Base-by-base conservation (phyloP, 2,329 filamentous ascomycete genomes). In the Trichoderma atroviride region DNA sequence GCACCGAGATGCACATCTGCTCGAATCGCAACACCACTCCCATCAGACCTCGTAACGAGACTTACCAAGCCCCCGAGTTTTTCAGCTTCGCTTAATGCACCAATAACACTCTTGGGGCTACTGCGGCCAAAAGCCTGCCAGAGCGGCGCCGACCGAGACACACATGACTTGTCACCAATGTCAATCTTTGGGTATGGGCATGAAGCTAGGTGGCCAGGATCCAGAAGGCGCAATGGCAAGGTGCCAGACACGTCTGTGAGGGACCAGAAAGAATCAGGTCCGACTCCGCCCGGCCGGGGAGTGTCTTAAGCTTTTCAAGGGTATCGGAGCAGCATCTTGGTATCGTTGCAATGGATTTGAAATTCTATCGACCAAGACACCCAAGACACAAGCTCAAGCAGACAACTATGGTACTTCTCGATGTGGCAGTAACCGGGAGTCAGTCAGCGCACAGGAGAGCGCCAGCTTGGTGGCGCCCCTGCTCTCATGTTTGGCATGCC, bases 311-410 rank as follows among this genome's bases (percentile, higher is more conserved):
- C n/a, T 57, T 65, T 57, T 35, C 62, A 65, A 65, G 62, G 62
- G 62, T 65, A 57, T 65, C 62, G 62, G 62, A 47, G 27, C 33
- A 50, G 61, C 61, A 33, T 40, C 33, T 64, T 40, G 47, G 35
- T 65, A 56, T 65, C 9, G 31, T 37, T 10, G 55, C 35, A 40
- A 47, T 43, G 52, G 52, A 47, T 65, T 65, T 65, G 62, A 65
- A 43, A 43, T 56, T 65, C 19, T 29, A n/a, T 57, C 29, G 13
- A 47, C 22, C n/a, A 19, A 31, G 52, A 27, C n/a, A 14, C n/a
- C 19, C 55, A 24, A 33, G 16, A 10, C 31, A 11, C 33, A 58
- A 35, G n/a, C 29, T 27, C 22, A 13, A 35, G 9, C 37, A 19
- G 24, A 27, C 16, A 37, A 19, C 19, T 24, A 52, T 65, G 52